Percentiles rank a stretch among this genome's conserved stretches.
phyloP scores from a whole-genome alignment of 1,139 yeast species.

The Kodamaea arcana region DNA sequence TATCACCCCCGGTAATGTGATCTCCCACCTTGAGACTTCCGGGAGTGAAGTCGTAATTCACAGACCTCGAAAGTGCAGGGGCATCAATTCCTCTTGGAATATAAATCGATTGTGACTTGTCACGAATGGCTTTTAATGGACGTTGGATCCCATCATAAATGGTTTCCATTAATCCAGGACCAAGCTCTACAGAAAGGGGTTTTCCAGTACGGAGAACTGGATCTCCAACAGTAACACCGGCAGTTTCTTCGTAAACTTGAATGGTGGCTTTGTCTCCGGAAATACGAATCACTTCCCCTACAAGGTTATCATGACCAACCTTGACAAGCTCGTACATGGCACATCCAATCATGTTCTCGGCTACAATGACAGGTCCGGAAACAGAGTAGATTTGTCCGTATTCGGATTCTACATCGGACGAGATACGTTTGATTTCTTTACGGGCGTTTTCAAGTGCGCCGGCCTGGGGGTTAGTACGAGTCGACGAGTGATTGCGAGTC shows the following conservation, averaged over 20 bases:
- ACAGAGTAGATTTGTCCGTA: conserved; percentile 90
- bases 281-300: conserved; percentile 97
- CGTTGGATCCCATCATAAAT: conserved; percentile 99
- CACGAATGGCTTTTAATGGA: conserved; percentile 90
- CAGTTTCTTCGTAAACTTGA: conserved; percentile 98
- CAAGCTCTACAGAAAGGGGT: conserved; percentile 95
- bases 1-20: conserved; percentile 97
- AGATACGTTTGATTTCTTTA: conserved; percentile 83
- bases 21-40: conserved; percentile 82
- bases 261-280: conserved; percentile 95
- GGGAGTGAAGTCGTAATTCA: conserved; percentile 84
- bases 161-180: conserved; percentile 99
- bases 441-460: conserved; percentile 98
- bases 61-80: conserved; percentile 82
- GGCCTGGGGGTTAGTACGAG: conserved; percentile 53
- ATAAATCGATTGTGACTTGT: conserved; percentile 81
- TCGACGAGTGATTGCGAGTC: too few relatives aligned
- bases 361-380: conserved; percentile 95
- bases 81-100: conserved; percentile 98
- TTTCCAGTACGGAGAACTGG: conserved; percentile 97
- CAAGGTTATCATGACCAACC: conserved; percentile 95
- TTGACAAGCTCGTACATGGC: conserved; percentile 98
- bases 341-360: conserved; percentile 98
- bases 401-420: conserved; percentile 72
- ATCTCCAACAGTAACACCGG: conserved; percentile 98